Percentiles rank a stretch among this genome's conserved stretches.
Conservation (phyloP, 257 asterid genomes). For the Solanum habrochaites region DNA sequence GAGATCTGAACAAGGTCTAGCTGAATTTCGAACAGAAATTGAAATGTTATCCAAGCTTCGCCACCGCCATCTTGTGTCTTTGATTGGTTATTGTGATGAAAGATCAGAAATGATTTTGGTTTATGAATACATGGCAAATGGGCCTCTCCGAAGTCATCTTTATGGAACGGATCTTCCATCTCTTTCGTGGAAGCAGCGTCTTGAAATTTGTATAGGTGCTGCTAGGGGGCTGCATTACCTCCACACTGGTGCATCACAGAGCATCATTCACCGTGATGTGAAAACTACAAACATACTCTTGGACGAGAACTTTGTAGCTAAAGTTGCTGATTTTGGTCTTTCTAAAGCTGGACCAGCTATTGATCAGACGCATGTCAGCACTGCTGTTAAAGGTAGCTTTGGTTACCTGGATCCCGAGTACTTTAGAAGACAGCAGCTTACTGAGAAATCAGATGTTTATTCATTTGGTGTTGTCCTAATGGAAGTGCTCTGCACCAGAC, state of each 20-base stretch:
- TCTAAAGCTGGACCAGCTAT: constrained; percentile 68
- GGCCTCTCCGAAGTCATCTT: constrained; percentile 67
- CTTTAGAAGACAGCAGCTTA: constrained; percentile 71
- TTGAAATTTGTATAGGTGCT: constrained; percentile 76
- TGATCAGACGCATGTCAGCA: constrained; percentile 77
- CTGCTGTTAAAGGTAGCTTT: constrained; percentile 79
- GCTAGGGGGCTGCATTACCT: constrained; percentile 78
- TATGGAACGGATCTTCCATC: constrained; percentile 58
- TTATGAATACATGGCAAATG: constrained; percentile 77
- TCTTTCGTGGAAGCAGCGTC: constrained; percentile 56
- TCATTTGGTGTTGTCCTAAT: constrained; percentile 72
- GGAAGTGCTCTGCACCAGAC: constrained; percentile 71
- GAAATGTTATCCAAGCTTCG: constrained; percentile 74
- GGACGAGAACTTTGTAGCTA: constrained; percentile 61
- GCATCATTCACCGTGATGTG: constrained; percentile 72
- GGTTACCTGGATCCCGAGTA: constrained; percentile 82
- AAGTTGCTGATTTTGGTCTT: constrained; percentile 75
- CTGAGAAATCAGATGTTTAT: constrained; percentile 75
- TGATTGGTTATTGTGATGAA: constrained; percentile 74
- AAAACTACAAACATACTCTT: constrained; percentile 65
- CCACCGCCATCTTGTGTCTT: constrained; percentile 73
- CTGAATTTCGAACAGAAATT: constrained; percentile 65
- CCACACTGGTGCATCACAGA: constrained; percentile 69
- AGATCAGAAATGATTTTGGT: constrained; percentile 66
- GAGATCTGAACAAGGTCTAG: constrained; percentile 68